Base-by-base conservation (phyloP, 2,329 filamentous ascomycete genomes). In the Pseudonectria buxi region DNA sequence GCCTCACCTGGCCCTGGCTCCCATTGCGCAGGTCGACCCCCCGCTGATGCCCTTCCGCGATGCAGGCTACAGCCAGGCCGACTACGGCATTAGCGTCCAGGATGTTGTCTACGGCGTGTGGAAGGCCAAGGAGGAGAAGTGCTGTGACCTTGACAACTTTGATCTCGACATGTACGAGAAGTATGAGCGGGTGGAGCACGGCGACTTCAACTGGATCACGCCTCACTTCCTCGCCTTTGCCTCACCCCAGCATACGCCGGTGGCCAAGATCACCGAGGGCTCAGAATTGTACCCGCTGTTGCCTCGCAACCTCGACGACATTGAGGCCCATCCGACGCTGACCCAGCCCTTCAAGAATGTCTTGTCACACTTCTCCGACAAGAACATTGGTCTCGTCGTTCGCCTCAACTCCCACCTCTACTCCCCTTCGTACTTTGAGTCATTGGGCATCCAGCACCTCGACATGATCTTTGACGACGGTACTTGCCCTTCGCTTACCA, bases 381-480 rank as follows among this genome's bases (percentile, higher is more conserved):
- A 86, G 46, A 85, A 94, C 54, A 84, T 98, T 53, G 92, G 92
- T 24, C 73, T 98, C 3, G 90, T 98, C 3, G 92, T 98, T 28
- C 83, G 92, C 28, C 71, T 98, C 45, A 98, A 98, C 69, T 96
- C 89, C 0, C 85, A 89, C 48, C 76, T 98, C 7, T 98, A 98
- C 70, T 94, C 86, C 1, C 86, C 92, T 1, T 89, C 88, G n/a
- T 95, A 90, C 68, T 98, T 98, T 61, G 92, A 90, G 45, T 86
- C 89, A 4, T 72, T 98, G 34, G 90, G 90, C 22, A 96, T 98
- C 55, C 82, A 88, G 53, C 92, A 98, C 58, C 72, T 96, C 27
- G 92, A 98, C 65, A 98, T 98, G 92, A 96, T 98, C 55, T 98
- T 98, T 56, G 92, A 96, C 55, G 92, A 98, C 53, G 92, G 92